A percentile compares a stretch with the other conserved stretches of the same genome.
Evolutionary conservation across 345 rosid genomes (phyloP).

Genomic region (Lenwebbia sp.): DNA sequence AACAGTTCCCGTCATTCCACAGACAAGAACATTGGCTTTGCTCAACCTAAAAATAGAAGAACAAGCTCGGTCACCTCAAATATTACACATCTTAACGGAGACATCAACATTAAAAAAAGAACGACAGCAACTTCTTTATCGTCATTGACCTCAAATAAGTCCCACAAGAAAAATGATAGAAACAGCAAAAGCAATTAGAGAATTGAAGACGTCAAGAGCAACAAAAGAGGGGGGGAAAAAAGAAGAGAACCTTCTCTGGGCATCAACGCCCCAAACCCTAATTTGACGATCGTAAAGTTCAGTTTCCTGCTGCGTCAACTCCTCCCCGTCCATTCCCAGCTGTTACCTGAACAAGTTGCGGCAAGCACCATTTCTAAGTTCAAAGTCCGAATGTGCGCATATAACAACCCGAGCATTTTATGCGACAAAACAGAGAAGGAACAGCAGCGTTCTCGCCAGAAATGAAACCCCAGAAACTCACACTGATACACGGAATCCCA

Average conservation of each 20-base stretch:
- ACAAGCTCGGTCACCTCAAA: background rate
- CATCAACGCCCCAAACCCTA: slow-evolving; percentile 99
- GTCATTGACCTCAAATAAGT: background rate
- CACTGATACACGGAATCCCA: background rate
- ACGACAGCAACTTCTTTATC: background rate
- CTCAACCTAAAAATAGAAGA: slow-evolving; percentile 38
- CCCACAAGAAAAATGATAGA: background rate
- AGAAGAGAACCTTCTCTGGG: slow-evolving; percentile 64
- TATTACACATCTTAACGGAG: background rate
- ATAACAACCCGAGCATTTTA: background rate
- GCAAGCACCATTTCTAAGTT: background rate
- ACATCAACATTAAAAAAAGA: background rate
- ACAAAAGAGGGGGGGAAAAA: background rate
- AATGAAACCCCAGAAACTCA: background rate
- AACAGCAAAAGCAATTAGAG: background rate
- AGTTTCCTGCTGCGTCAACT: slow-evolving; percentile 94
- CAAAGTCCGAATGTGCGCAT: background rate
- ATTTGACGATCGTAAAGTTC: slow-evolving; percentile 91
- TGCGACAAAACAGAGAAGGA: background rate
- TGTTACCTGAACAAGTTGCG: background rate
- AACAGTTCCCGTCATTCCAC: slow-evolving; percentile 74
- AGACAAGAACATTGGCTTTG: slow-evolving; percentile 70
- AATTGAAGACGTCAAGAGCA: background rate
- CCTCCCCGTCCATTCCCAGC: slow-evolving; percentile 65
- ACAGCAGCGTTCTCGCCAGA: background rate